phyloP scores from a whole-genome alignment of 805 yeast species.

The Saccharomycopsis vini region DNA sequence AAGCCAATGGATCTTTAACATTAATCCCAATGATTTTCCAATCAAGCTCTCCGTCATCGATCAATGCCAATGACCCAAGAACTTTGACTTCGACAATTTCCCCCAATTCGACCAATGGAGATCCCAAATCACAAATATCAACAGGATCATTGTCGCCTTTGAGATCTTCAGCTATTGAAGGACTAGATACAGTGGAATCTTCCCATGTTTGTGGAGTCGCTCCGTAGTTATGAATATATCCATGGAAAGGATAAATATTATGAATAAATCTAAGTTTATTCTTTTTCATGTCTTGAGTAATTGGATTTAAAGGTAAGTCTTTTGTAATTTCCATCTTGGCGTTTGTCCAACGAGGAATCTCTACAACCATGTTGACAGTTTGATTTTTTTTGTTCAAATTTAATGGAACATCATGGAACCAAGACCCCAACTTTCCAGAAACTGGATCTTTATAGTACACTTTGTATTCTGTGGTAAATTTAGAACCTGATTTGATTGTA shows the following conservation, averaged over 20 bases:
- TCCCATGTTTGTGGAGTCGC: constrained; percentile 96
- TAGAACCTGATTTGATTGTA: constrained; percentile 57
- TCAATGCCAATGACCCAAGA: constrained; percentile 86
- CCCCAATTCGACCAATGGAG: constrained; percentile 55
- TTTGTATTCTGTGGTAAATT: constrained; percentile 89
- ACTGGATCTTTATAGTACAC: constrained; percentile 77
- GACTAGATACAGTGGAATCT: constrained; percentile 55
- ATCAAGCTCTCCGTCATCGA: constrained; percentile 87
- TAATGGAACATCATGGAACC: constrained; percentile 90
- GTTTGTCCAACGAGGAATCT: constrained; percentile 97
- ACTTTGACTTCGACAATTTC: constrained; percentile 83
- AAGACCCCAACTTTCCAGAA: constrained; percentile 79
- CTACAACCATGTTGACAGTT: constrained; percentile 84
- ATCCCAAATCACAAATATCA: constrained; percentile 79
- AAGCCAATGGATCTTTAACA: constrained; percentile 79
- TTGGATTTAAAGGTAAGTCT: constrained; percentile 80
- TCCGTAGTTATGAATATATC: constrained; percentile 97
- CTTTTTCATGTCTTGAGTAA: constrained; percentile 94
- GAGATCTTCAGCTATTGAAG: constrained; percentile 26
- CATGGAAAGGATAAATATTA: constrained; percentile 98
- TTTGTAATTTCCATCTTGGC: constrained; percentile 94
- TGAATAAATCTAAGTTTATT: constrained; percentile 93
- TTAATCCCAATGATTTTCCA: constrained; percentile 91
- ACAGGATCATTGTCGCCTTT: constrained; percentile 85
- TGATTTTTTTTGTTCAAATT: constrained; percentile 91